Evolutionary conservation across 495 filamentous ascomycete genomes (phyloP).

Genomic region (Tuber brumale): DNA sequence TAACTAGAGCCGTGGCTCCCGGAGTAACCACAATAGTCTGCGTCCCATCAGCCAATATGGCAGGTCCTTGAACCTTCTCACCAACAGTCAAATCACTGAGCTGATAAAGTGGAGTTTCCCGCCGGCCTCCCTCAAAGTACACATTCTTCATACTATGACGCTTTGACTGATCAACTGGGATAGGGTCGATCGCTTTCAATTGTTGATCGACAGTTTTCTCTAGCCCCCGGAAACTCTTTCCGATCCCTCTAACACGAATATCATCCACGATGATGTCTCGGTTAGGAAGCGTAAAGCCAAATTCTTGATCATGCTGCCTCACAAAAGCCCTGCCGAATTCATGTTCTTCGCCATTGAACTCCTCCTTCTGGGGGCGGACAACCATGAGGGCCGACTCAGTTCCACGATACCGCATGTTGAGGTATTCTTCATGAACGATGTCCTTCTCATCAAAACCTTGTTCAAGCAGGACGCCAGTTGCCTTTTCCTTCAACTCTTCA

Average conservation of each 20-base stretch:
- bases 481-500: constrained; percentile 61
- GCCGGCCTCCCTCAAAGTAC: constrained; percentile 67
- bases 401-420: constrained; percentile 83
- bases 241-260: constrained; percentile 81
- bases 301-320: constrained; percentile 83
- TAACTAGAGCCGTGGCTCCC: constrained; percentile 63
- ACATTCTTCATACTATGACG: constrained; percentile 53
- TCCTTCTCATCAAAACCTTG: constrained; percentile 68
- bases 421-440: constrained; percentile 77
- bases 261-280: constrained; percentile 90
- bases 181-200: constrained; percentile 58
- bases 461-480: constrained; percentile 55
- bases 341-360: constrained; percentile 61
- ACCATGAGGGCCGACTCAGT: constrained; percentile 87
- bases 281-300: constrained; percentile 84
- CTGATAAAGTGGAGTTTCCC: constrained; percentile 78
- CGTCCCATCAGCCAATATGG: constrained; percentile 87
- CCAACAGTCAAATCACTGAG: constrained; percentile 70
- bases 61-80: constrained; percentile 74
- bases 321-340: constrained; percentile 79
- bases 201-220: constrained; percentile 76
- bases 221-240: constrained; percentile 70
- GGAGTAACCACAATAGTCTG: constrained; percentile 93
- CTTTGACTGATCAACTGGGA: constrained; percentile 49
- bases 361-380: constrained; percentile 49